Evolutionary conservation across 768 basidiomycete species (phyloP), one percentile per base, ranked within the genome.

Genomic region (Leccinum disarticulatum): DNA sequence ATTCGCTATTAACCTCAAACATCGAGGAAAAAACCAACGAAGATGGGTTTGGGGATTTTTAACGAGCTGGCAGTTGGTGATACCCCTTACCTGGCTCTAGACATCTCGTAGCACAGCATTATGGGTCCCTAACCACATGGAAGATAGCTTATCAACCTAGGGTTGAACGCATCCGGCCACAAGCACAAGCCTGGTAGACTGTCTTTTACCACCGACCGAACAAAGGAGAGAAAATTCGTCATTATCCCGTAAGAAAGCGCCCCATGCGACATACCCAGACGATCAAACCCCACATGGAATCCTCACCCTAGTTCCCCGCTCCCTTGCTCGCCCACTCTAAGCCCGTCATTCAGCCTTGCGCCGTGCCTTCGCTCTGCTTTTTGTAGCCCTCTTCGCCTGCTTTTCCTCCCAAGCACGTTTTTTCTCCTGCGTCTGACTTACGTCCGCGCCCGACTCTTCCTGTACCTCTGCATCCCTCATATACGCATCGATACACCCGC

Each of bases 391-490:
- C 61, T 69, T 75, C 14, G 77, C 74, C 51, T 71, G 65, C 61
- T 77, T 77, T 59, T 79, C 73, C 56, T 77, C 75, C 69, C 77
- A 73, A 49, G 69, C 67, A 62, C 74, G 76, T 71, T 91, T 92
- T 76, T 83, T 88, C 66, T 83, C 77, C 75, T 91, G 90, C 28
- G 89, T 91, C 54, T 79, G 74, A 67, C 90, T 91, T 52, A 91
- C 70, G 53, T 81, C 81, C 25, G 73, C 79, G 38, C 87, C 87
- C 6, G 77, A 80, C 52, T 68, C 71, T 57, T 86, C 85, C 65
- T 87, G 84, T 52, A 76, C 79, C 30, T 76, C 76, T 27, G 70
- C 73, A 30, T 52, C 66, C 52, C n/a, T 62, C 61, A 86, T 62
- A 68, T 86, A 81, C 30, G 75, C 75, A 53, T 85, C 84, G 55